Base-by-base conservation (phyloP, 129 eudicot genomes). In the Lactuca sativa region DNA sequence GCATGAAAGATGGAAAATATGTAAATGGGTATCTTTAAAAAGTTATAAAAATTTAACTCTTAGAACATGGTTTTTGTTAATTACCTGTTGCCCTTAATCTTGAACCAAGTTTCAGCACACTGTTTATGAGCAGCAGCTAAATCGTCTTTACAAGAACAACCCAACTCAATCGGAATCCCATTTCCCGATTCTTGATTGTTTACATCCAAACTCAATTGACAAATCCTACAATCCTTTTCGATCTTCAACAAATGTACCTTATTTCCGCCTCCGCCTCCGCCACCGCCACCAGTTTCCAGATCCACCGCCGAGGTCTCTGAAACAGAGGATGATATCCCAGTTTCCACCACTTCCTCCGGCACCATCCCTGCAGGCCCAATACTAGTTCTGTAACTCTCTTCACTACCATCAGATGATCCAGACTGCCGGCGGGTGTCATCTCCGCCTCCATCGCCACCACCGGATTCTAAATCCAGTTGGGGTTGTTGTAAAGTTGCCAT, bases 61-160 rank as follows among this genome's bases (percentile, higher is more conserved):
- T 55, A 5, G 49, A 70, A 30, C 15, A 13, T 47, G 34, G 7
- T 66, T 54, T 43, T 17, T 80, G 60, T 16, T 51, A 52, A 78
- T 73, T 76, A 90, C 97, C 79, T 90, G 85, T 90, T 87, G 9
- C 97, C 97, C 73, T 83, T 87, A 69, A 90, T 90, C 82, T 90
- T 90, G 89, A 90, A 90, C 95, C 97, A 90, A 76, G 95, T 77
- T 72, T 90, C 97, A 70, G 95, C 97, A 84, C 97, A 90, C 8
- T 90, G 91, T 66, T 83, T 86, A 67, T 87, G 97, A 31, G 97
- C 89, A 82, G 84, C 91, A 76, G 86, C 91, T 74, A 90, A 76
- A 81, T 90, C 97, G 63, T 83, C 81, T 77, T 90, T 90, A 85
- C 97, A 90, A 72, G 84, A 90, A 72, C 95, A 90, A 21, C 97